phyloP scores from a whole-genome alignment of 176 grass and related monocot species.

The Carex kokanica region DNA sequence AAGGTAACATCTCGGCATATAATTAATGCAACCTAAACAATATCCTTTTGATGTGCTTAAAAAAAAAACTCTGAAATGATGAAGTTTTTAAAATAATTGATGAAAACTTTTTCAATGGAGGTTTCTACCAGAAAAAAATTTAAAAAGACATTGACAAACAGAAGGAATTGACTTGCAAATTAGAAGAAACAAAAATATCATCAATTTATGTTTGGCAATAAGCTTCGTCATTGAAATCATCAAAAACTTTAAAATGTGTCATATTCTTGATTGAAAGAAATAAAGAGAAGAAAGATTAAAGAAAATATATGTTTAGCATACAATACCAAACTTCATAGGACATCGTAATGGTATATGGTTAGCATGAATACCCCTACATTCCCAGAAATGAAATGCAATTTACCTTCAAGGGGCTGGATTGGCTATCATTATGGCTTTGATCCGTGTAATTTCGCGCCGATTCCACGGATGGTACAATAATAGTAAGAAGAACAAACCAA shows the following conservation, averaged over 20 bases:
- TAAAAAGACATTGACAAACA: background rate
- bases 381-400: background rate
- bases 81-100: background rate
- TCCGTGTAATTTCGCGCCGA: slow-evolving; percentile 19
- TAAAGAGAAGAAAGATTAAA: background rate
- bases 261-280: background rate
- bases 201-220: background rate
- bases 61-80: background rate
- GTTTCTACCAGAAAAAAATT: background rate
- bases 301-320: background rate
- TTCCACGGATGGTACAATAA: slow-evolving; percentile 26
- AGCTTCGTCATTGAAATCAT: background rate
- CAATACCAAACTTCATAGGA: background rate
- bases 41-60: background rate
- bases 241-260: background rate
- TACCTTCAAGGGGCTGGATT: slow-evolving; percentile 48
- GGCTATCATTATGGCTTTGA: slow-evolving; percentile 32
- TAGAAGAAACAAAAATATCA: background rate
- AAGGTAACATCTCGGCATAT: background rate
- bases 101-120: background rate
- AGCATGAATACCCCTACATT: background rate
- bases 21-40: background rate
- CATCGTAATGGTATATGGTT: background rate
- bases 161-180: background rate
- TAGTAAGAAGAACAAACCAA: slow-evolving; percentile 28